Conservation (phyloP, 2,329 filamentous ascomycete genomes). For the Cytospora chrysosperma region DNA sequence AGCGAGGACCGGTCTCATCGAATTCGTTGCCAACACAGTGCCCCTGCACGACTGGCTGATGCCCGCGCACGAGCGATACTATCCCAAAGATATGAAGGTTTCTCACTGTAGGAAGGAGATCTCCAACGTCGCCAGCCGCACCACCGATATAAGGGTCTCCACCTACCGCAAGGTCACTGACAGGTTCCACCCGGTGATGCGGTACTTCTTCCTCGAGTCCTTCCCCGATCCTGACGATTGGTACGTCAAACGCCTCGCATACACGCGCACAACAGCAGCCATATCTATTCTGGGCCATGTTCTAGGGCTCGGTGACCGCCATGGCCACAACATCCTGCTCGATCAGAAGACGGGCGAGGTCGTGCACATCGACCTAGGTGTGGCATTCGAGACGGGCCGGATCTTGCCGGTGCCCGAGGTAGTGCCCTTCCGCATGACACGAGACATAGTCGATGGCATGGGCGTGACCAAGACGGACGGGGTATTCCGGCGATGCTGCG, state of each 20-base stretch:
- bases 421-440: conserved; percentile 90
- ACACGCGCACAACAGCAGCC: conserved; percentile 88
- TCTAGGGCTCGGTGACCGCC: conserved; percentile 87
- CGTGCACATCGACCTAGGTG: conserved; percentile 94
- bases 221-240: conserved; percentile 94
- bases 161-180: conserved; percentile 77
- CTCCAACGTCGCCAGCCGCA: conserved; percentile 65
- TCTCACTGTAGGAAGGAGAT: conserved; percentile 79
- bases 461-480: conserved; percentile 93
- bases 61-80: conserved; percentile 84
- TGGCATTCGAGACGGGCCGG: conserved; percentile 94
- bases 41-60: conserved; percentile 90
- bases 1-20: conserved; percentile 83
- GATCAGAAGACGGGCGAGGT: conserved; percentile 89
- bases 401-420: conserved; percentile 94
- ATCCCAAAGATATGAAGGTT: conserved; percentile 78
- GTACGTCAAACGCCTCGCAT: conserved; percentile 86
- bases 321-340: conserved; percentile 94
- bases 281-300: conserved; percentile 95
- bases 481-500: conserved; percentile 95
- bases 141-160: conserved; percentile 68
- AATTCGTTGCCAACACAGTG: conserved; percentile 93
- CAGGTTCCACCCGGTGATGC: conserved; percentile 87
- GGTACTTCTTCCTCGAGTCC: conserved; percentile 95
- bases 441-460: conserved; percentile 96